Conservation (phyloP, 805 yeast genomes). For the Teunomyces gatunensis region DNA sequence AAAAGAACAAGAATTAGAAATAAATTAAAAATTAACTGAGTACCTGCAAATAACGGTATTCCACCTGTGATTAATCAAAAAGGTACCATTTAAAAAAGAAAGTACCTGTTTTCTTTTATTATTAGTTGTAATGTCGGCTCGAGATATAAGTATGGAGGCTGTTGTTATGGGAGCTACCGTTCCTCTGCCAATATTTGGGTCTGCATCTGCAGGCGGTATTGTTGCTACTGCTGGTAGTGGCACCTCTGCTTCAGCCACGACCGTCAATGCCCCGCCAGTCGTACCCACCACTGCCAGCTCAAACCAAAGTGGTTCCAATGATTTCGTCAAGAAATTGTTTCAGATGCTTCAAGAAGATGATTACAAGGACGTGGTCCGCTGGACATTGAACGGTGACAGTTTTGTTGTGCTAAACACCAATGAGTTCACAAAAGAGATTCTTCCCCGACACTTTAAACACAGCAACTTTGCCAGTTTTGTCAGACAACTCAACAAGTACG, state of each 20-base stretch:
- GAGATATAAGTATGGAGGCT: slow-evolving; percentile 2
- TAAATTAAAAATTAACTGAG: neutral
- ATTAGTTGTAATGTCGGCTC: neutral
- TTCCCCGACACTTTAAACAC: slow-evolving; percentile 93
- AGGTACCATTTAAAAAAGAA: neutral
- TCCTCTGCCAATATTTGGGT: neutral
- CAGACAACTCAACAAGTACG: slow-evolving; percentile 93
- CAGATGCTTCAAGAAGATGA: slow-evolving; percentile 81
- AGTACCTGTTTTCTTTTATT: neutral
- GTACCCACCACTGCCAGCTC: slow-evolving; percentile 18
- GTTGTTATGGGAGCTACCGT: neutral
- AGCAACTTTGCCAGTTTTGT: slow-evolving; percentile 93
- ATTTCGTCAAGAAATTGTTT: slow-evolving; percentile 74
- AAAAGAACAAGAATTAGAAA: neutral
- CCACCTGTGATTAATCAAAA: neutral
- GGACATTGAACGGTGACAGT: slow-evolving; percentile 84
- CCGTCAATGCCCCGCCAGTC: neutral
- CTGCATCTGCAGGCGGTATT: neutral
- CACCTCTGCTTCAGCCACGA: neutral
- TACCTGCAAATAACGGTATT: neutral
- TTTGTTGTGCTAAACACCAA: slow-evolving; percentile 89
- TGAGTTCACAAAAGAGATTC: slow-evolving; percentile 81
- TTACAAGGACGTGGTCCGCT: slow-evolving; percentile 73
- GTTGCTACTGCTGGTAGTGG: neutral
- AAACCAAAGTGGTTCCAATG: slow-evolving; percentile 57